phyloP scores from a whole-genome alignment of 2,329 filamentous ascomycete species.

The Phialemoniopsis sp. region DNA sequence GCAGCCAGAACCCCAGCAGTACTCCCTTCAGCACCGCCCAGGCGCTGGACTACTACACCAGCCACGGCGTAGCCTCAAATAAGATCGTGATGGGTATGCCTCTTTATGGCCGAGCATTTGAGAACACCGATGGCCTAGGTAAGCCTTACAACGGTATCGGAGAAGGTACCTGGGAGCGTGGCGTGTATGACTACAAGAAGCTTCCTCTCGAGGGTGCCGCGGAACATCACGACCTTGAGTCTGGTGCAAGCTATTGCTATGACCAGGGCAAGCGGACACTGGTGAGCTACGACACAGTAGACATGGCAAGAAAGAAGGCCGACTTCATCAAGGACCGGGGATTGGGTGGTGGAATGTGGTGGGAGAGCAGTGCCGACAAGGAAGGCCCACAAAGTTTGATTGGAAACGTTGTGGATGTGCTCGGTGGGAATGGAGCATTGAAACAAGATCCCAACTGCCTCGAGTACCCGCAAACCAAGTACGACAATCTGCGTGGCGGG shows the following conservation, averaged over 20 bases:
- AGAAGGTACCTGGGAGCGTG: constrained; percentile 77
- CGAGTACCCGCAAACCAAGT: constrained; percentile 61
- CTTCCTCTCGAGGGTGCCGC: constrained; percentile 65
- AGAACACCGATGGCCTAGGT: constrained; percentile 72
- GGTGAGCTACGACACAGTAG: constrained; percentile 74
- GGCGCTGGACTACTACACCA: constrained; percentile 68
- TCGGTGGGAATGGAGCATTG: constrained; percentile 50
- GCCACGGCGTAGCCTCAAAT: constrained; percentile 55
- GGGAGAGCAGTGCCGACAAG: constrained; percentile 83
- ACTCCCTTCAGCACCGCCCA: constrained; percentile 77
- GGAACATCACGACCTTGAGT: constrained; percentile 59
- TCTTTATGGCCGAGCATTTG: constrained; percentile 83
- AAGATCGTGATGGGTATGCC: constrained; percentile 93
- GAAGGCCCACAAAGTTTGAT: constrained; percentile 64
- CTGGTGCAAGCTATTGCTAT: constrained; percentile 75
- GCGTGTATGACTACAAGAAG: constrained; percentile 85
- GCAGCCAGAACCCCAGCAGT: constrained; percentile 45
- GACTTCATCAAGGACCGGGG: constrained; percentile 62
- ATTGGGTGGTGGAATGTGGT: constrained; percentile 95
- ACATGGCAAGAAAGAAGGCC: constrained; percentile 65
- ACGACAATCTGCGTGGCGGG: constrained; percentile 62
- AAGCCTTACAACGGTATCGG: constrained; percentile 67
- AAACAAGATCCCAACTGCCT: constrained; percentile 55
- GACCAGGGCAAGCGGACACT: constrained; percentile 58
- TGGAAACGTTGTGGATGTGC: constrained; percentile 51